Conservation (phyloP, 805 yeast species). For the Myxozyma melibiosi region DNA sequence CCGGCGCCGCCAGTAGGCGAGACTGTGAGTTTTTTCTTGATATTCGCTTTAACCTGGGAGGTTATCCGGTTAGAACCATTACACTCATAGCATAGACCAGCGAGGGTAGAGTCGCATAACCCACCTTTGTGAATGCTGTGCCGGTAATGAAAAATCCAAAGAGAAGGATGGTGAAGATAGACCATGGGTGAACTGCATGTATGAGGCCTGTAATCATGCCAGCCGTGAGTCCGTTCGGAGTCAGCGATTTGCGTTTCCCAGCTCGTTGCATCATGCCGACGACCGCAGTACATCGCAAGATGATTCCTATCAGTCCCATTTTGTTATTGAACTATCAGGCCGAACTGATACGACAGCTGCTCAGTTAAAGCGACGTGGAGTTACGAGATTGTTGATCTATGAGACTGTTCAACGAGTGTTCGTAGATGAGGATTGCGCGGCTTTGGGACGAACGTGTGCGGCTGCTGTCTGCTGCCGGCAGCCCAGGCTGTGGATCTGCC, state of each 20-base stretch:
- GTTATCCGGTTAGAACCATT: not conserved
- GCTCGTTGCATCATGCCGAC: slow-evolving; percentile 37
- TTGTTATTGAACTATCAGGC: not conserved
- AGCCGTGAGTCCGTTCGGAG: slow-evolving; percentile 44
- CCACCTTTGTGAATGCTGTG: slow-evolving; percentile 45
- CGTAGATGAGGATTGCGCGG: too few species aligned
- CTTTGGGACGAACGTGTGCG: too few species aligned
- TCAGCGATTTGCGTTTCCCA: slow-evolving; percentile 43
- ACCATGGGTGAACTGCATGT: slow-evolving; percentile 46
- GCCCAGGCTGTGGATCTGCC: too few species aligned
- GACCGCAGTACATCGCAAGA: slow-evolving; percentile 17
- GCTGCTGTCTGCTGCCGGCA: too few species aligned
- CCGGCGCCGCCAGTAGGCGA: slow-evolving; percentile 32
- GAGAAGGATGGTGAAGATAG: slow-evolving; percentile 42
- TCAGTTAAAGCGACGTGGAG: too few species aligned
- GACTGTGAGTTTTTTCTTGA: slow-evolving; percentile 43
- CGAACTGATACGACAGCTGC: not conserved
- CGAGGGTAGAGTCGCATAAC: not conserved
- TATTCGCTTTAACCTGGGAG: slow-evolving; percentile 41
- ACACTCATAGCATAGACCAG: not conserved
- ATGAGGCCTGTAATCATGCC: slow-evolving; percentile 47
- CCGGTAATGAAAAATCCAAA: slow-evolving; percentile 46
- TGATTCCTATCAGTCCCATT: slow-evolving; percentile 6
- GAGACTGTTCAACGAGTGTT: too few species aligned
- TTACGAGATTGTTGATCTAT: too few species aligned